These are phyloP conservation scores for Boletus subparvulus DNA, from an alignment of 768 basidiomycete genomes.

Conservation along the genomic window DNA sequence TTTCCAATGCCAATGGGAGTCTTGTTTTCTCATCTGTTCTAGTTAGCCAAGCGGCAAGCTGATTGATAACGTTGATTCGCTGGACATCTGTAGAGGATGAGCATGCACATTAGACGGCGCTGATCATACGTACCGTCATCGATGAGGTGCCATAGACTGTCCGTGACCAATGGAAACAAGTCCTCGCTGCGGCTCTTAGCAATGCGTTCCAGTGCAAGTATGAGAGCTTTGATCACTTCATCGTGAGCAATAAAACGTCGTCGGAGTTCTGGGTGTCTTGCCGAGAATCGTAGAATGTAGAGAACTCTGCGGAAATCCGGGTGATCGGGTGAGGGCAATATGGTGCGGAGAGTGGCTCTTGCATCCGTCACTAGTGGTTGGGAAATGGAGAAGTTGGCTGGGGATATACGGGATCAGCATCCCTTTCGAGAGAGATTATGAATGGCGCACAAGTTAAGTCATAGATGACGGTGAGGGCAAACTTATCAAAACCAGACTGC, in stretches of 20 bases:
- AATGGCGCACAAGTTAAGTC: background rate
- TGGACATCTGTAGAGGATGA: background rate
- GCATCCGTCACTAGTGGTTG: background rate
- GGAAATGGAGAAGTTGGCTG: background rate
- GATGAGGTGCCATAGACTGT: background rate
- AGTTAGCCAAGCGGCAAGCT: background rate
- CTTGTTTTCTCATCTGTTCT: background rate
- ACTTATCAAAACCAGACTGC: background rate
- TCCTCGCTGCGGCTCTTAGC: too few relatives aligned
- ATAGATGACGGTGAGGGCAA: conserved; percentile 1
- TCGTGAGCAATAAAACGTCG: background rate
- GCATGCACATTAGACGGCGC: background rate
- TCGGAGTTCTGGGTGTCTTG: background rate
- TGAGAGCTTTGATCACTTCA: background rate
- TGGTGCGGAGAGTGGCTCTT: background rate
- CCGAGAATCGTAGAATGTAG: background rate
- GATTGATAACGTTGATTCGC: background rate
- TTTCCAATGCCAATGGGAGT: conserved; percentile 1
- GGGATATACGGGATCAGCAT: background rate
- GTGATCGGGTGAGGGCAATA: background rate
- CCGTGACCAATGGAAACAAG: background rate
- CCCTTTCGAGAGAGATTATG: background rate
- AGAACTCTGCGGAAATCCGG: background rate
- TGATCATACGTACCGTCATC: background rate
- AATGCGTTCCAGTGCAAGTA: background rate